These are phyloP conservation scores for Trematosphaeria pertusa DNA, from an alignment of 2,329 filamentous ascomycete genomes.

Conservation along the genomic window DNA sequence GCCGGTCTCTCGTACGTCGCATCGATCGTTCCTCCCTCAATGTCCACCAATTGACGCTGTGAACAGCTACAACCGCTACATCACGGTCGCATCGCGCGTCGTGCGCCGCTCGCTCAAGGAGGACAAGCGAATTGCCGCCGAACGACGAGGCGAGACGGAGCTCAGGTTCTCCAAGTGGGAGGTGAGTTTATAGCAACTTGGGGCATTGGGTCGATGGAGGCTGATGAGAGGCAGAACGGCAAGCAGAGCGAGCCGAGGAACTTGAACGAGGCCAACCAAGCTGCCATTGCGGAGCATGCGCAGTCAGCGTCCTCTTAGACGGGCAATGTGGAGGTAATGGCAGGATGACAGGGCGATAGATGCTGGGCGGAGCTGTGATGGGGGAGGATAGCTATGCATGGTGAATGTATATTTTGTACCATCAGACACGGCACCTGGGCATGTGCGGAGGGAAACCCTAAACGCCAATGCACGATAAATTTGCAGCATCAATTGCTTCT, in stretches of 20 bases:
- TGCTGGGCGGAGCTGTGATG: constrained; percentile 1
- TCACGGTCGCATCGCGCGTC: constrained; percentile 90
- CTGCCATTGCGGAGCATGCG: constrained; percentile 54
- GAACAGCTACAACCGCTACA: constrained; percentile 98
- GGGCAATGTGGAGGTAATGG: background rate
- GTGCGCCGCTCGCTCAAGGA: constrained; percentile 98
- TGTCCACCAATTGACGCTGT: constrained; percentile 35
- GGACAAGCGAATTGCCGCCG: constrained; percentile 83
- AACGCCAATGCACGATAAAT: constrained; percentile 38
- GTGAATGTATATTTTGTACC: constrained; percentile 48
- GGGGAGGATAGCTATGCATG: constrained; percentile 16
- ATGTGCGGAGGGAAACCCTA: constrained; percentile 19
- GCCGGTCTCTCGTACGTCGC: constrained; percentile 88
- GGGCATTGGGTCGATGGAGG: constrained; percentile 1
- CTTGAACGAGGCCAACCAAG: constrained; percentile 65
- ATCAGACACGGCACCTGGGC: constrained; percentile 37
- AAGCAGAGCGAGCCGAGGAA: constrained; percentile 89
- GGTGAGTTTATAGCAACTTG: constrained; percentile 65
- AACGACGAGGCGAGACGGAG: constrained; percentile 89
- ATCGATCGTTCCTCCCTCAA: constrained; percentile 17
- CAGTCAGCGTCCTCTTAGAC: constrained; percentile 46
- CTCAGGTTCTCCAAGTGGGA: constrained; percentile 93
- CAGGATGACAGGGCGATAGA: constrained; percentile 8
- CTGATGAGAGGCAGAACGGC: constrained; percentile 72
- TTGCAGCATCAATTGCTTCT: constrained; percentile 26